phyloP scores from a whole-genome alignment of 768 basidiomycete species.

The Epithele typhae region DNA sequence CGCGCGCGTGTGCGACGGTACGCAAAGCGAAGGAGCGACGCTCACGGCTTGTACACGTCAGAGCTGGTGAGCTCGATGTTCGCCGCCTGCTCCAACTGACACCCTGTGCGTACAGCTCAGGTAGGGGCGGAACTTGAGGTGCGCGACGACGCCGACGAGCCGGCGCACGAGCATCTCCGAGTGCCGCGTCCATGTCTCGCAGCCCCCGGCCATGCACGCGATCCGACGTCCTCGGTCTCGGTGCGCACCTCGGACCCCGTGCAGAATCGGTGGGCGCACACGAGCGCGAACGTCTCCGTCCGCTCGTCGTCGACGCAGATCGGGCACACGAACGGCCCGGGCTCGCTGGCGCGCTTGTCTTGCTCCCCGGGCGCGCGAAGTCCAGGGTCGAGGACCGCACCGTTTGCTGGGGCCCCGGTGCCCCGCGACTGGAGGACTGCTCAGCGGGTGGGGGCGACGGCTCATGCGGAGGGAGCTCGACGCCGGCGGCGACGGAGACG shows the following conservation, averaged over 20 bases:
- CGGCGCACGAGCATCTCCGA: constrained; percentile 85
- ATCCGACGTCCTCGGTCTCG: constrained; percentile 70
- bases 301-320: constrained; percentile 85
- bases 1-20: too few relatives aligned
- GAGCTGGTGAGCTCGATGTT: too few relatives aligned
- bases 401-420: constrained; percentile 23
- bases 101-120: constrained; percentile 95
- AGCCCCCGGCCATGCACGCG: constrained; percentile 79
- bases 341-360: constrained; percentile 25
- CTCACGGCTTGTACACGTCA: too few relatives aligned
- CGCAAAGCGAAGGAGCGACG: too few relatives aligned
- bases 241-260: constrained; percentile 73
- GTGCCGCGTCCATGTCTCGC: constrained; percentile 66
- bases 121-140: constrained; percentile 92
- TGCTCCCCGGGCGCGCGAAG: constrained; percentile 19
- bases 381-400: constrained; percentile 22
- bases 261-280: constrained; percentile 86
- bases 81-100: too few relatives aligned
- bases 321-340: constrained; percentile 76
- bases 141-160: constrained; percentile 80
- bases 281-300: constrained; percentile 60
- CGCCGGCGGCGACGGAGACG: constrained; percentile 73
- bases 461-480: constrained; percentile 39
- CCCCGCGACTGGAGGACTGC: constrained; percentile 30
- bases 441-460: constrained; percentile 23